Evolutionary conservation across 345 rosid genomes (phyloP).

Genomic region (Eucalyptus leucophloia): DNA sequence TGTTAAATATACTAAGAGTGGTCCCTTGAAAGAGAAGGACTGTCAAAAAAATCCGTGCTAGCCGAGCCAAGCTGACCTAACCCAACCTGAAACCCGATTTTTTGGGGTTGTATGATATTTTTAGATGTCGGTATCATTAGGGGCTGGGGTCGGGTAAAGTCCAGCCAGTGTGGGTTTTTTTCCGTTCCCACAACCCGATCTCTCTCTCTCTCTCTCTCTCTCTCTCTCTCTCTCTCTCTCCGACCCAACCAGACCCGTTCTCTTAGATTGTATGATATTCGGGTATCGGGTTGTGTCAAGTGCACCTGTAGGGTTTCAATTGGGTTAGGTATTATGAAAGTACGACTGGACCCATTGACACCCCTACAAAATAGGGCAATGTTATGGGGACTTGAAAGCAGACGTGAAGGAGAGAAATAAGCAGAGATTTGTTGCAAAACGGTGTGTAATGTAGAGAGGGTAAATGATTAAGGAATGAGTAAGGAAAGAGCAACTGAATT

Average conservation of each 20-base stretch:
- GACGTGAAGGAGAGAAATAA: neutral
- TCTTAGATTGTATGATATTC: no score
- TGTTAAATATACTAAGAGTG: neutral
- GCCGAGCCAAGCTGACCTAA: no score
- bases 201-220: no score
- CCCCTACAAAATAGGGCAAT: neutral
- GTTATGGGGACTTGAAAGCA: neutral
- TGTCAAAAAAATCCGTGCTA: no score
- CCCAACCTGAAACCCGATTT: no score
- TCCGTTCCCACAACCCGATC: no score
- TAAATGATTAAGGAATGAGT: neutral
- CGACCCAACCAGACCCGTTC: rapidly evolving
- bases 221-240: no score
- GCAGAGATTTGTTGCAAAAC: neutral
- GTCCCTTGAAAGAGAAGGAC: neutral
- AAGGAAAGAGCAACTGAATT: neutral
- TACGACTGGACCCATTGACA: no score
- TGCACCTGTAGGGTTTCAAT: rapidly evolving
- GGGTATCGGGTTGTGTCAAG: no score
- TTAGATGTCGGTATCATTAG: no score
- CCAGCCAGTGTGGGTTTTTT: rapidly evolving
- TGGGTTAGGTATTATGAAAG: rapidly evolving
- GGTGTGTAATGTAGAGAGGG: neutral
- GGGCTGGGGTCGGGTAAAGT: no score
- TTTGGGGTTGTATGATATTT: no score